Conservation (phyloP, 2,329 filamentous ascomycete genomes). For the Nothophoma quercina region DNA sequence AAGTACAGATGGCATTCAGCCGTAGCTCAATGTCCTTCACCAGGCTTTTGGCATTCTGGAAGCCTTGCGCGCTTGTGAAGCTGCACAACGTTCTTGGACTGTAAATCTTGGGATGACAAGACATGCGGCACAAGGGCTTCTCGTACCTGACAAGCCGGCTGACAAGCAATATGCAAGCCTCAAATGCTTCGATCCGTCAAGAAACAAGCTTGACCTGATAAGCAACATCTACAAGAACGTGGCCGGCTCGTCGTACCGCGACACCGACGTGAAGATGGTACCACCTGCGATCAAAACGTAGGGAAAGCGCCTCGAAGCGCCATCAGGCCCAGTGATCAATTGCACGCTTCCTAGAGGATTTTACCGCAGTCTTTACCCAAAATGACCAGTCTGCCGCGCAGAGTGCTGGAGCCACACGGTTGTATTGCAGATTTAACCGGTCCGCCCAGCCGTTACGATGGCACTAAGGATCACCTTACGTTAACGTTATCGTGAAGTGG, state of each 20-base stretch:
- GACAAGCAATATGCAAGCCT: constrained; percentile 4
- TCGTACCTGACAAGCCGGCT: background rate
- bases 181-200: background rate
- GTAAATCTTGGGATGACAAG: background rate
- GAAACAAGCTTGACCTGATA: background rate
- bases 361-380: constrained; percentile 31
- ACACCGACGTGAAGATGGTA: constrained; percentile 1
- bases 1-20: constrained; percentile 11
- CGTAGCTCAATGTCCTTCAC: constrained; percentile 1
- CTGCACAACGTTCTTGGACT: background rate
- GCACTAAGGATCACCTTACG: constrained; percentile 22
- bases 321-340: constrained; percentile 19
- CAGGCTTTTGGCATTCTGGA: background rate
- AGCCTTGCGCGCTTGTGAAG: background rate
- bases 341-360: constrained; percentile 19
- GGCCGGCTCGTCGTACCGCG: constrained; percentile 1
- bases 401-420: constrained; percentile 27
- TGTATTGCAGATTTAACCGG: constrained; percentile 39
- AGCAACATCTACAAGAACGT: background rate
- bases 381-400: constrained; percentile 28
- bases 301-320: background rate
- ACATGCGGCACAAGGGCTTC: background rate
- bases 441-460: constrained; percentile 35
- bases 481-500: constrained; percentile 19
- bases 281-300: background rate